Percentiles rank a stretch among this genome's conserved stretches.
Conservation (phyloP, 371 early-diverging fungal species). For the Mortierella sp. region DNA sequence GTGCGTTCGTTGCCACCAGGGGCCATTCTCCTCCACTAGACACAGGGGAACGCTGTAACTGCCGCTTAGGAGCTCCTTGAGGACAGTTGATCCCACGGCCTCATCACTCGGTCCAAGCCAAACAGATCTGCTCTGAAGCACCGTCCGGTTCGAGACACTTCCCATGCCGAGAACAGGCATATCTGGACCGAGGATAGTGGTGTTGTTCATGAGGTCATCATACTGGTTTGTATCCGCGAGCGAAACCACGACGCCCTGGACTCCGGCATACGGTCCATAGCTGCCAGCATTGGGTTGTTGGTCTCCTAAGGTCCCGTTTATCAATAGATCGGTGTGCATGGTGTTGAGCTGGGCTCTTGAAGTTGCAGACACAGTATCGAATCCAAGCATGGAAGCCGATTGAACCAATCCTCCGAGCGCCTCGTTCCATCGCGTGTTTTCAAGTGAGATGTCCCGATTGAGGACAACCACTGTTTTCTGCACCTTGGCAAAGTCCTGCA, state of each 20-base stretch:
- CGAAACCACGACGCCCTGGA: slow-evolving; percentile 36
- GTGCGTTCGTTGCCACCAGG: slow-evolving; percentile 37
- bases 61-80: slow-evolving; percentile 37
- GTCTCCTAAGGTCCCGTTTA: not conserved
- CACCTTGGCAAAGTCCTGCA: slow-evolving; percentile 42
- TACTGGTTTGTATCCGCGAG: slow-evolving; percentile 30
- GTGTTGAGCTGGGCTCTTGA: slow-evolving; percentile 23
- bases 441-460: slow-evolving; percentile 47
- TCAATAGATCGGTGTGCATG: slow-evolving; percentile 7
- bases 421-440: slow-evolving; percentile 46
- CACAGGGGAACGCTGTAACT: slow-evolving; percentile 48
- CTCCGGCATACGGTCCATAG: slow-evolving; percentile 38
- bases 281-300: not conserved
- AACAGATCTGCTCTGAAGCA: slow-evolving; percentile 18
- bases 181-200: not conserved
- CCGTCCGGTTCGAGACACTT: slow-evolving; percentile 28
- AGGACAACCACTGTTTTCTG: slow-evolving; percentile 59
- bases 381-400: slow-evolving; percentile 45
- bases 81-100: slow-evolving; percentile 26
- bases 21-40: slow-evolving; percentile 51
- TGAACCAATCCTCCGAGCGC: slow-evolving; percentile 50
- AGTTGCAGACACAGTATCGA: slow-evolving; percentile 38
- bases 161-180: slow-evolving; percentile 41
- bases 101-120: slow-evolving; percentile 38
- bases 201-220: slow-evolving; percentile 18